Base-by-base conservation (phyloP, 2,329 filamentous ascomycete species). In the Phaeoacremonium minimum region DNA sequence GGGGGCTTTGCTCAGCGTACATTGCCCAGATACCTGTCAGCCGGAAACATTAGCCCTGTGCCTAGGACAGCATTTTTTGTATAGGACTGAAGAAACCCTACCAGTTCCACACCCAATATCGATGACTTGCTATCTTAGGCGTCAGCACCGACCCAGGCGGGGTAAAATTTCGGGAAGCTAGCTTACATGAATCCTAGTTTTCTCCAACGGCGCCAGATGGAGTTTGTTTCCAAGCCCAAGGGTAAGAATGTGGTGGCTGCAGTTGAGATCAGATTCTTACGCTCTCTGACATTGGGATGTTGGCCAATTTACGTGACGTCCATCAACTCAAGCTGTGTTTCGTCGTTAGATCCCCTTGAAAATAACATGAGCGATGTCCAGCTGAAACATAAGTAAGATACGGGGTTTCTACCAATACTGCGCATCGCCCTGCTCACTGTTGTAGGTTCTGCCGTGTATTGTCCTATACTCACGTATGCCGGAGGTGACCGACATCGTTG, bases 41-140 rank as follows among this genome's bases (percentile, higher is more conserved):
- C 22, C 9, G 22, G 9, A n/a, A n/a, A 26, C 22, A 9, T 26
- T n/a, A n/a, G n/a, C 22, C n/a, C 22, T n/a, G 22, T n/a, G 22
- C 22, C 22, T n/a, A n/a, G 22, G 22, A 26, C 22, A 9, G 22
- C n/a, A n/a, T n/a, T n/a, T n/a, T n/a, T n/a, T n/a, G n/a, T n/a
- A n/a, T n/a, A n/a, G n/a, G n/a, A n/a, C n/a, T n/a, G n/a, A n/a
- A 3, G 22, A 26, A 9, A 9, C 9, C 22, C 9, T n/a, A 26
- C 22, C 22, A 9, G 71, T 72, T 22, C 77, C 75, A 6, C 75
- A 75, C 30, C 73, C 68, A 28, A 77, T 56, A 46, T 78, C 73
- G 18, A 78, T 53, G n/a, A 73, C 50, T 44, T 48, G 47, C 43
- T 51, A 18, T 20, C 22, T 7, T 9, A 26, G 9, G 9, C 9